phyloP scores from a whole-genome alignment of 106 monocot species.

The Platanthera guangdongensis region DNA sequence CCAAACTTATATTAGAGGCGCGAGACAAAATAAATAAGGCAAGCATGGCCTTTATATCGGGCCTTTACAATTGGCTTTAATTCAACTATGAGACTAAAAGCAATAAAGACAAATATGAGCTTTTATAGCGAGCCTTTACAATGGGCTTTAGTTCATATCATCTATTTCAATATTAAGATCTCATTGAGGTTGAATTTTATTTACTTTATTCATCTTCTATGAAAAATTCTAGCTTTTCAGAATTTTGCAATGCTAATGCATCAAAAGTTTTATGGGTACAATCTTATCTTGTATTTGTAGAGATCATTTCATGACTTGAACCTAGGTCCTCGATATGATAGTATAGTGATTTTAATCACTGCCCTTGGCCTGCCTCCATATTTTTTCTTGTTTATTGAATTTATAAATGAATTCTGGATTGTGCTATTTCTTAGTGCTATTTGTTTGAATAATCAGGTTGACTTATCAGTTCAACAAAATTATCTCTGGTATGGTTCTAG shows the following conservation, averaged over 20 bases:
- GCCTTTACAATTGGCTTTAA: no score
- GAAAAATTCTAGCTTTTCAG: background rate
- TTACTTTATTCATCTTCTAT: background rate
- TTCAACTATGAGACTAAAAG: no score
- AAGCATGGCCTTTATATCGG: no score
- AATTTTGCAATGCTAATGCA: background rate
- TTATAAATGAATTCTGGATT: background rate
- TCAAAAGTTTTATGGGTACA: background rate
- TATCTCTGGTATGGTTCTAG: conserved; percentile 75
- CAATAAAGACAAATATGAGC: no score
- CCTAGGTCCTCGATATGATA: no score
- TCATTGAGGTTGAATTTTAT: background rate
- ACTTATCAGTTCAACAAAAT: conserved; percentile 57
- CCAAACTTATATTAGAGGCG: no score
- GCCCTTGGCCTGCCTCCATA: background rate
- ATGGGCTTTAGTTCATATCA: no score
- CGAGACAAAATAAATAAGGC: no score
- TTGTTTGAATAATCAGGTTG: conserved; percentile 36
- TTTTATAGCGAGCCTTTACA: no score
- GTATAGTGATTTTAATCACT: no score
- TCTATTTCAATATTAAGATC: background rate
- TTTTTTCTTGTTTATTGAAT: background rate
- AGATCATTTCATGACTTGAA: no score
- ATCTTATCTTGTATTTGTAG: no score
- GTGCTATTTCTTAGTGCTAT: background rate